Conservation (phyloP, 257 asterid species). For the Linderniella brevidens region DNA sequence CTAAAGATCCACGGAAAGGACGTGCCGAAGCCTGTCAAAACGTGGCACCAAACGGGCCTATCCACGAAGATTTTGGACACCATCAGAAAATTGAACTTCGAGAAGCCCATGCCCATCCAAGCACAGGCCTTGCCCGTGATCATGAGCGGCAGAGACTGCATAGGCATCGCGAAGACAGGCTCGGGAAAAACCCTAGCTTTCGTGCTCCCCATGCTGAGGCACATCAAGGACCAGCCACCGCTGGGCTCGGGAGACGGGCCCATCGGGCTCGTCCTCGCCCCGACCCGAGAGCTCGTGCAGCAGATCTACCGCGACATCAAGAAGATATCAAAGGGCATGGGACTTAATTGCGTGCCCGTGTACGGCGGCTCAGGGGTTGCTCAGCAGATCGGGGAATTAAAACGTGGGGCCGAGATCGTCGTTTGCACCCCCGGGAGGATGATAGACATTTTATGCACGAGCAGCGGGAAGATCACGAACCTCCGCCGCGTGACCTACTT, state of each 20-base stretch:
- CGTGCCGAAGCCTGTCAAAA: conserved; percentile 69
- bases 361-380: conserved; percentile 96
- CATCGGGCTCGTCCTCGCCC: conserved; percentile 84
- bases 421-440: conserved; percentile 93
- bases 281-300: conserved; percentile 89
- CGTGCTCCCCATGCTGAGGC: conserved; percentile 88
- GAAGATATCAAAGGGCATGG: conserved; percentile 59
- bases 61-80: conserved; percentile 65
- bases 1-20: conserved; percentile 82
- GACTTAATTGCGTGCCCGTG: conserved; percentile 71
- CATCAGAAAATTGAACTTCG: conserved; percentile 54
- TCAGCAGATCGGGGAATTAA: conserved; percentile 79
- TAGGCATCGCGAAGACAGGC: conserved; percentile 86
- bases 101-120: conserved; percentile 77
- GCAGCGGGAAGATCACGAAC: conserved; percentile 79
- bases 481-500: conserved; percentile 80
- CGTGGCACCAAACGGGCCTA: conserved; percentile 88
- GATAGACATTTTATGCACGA: conserved; percentile 85
- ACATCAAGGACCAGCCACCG: conserved; percentile 79
- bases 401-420: conserved; percentile 82
- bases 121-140: conserved; percentile 84
- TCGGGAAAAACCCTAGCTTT: conserved; percentile 88
- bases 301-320: conserved; percentile 71
- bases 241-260: conserved; percentile 84
- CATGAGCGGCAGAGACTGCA: conserved; percentile 92